Percentiles rank a stretch among this genome's conserved stretches.
Conservation (phyloP, 228 moss, liverwort and hornwort species). For the Sphagnum magellanicum region DNA sequence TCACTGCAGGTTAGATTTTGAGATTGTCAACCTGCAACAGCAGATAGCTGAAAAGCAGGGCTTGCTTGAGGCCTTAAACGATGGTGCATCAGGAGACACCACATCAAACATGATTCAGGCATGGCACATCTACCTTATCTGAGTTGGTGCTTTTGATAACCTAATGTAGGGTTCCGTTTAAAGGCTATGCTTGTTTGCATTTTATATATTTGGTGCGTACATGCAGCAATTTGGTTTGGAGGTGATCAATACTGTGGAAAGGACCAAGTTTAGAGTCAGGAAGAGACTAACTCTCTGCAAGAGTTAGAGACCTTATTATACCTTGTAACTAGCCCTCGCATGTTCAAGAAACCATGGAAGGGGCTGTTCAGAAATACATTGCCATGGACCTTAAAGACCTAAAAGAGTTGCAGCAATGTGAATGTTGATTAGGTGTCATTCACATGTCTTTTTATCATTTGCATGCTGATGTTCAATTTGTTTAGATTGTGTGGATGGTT, state of each 20-base stretch:
- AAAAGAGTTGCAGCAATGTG: too few relatives aligned
- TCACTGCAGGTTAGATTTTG: constrained; percentile 26
- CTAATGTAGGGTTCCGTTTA: not conserved
- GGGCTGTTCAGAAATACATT: too few relatives aligned
- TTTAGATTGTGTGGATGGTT: too few relatives aligned
- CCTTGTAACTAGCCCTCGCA: too few relatives aligned
- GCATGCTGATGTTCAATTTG: not conserved
- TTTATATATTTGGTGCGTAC: not conserved
- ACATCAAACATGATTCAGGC: not conserved
- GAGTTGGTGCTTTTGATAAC: not conserved
- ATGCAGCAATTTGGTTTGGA: not conserved
- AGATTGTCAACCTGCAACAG: constrained; percentile 19
- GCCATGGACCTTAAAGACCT: too few relatives aligned
- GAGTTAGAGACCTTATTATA: too few relatives aligned
- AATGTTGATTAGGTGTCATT: not conserved
- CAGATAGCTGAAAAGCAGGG: constrained; percentile 24
- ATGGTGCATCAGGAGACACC: not conserved
- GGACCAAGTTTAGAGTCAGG: too few relatives aligned
- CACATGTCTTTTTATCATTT: not conserved
- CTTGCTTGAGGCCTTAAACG: constrained; percentile 1
- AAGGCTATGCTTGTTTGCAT: not conserved
- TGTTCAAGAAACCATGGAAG: too few relatives aligned
- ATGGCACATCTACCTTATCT: not conserved
- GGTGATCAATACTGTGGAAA: too few relatives aligned
- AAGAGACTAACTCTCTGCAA: too few relatives aligned